These are phyloP conservation scores for Begonia masoniana DNA, from an alignment of 306 rosid genomes.

Conservation along the genomic window DNA sequence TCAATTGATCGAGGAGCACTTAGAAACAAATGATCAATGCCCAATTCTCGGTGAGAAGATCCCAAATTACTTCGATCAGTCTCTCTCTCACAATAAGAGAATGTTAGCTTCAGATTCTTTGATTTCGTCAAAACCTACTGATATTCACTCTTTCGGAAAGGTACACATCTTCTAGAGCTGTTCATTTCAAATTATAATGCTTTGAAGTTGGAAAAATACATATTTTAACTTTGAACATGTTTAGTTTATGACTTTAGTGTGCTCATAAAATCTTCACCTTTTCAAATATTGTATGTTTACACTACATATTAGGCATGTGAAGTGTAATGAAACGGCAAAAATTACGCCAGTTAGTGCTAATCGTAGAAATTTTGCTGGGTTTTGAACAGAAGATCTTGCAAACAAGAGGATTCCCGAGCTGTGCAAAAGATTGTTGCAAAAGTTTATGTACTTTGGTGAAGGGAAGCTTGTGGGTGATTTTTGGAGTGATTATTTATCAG, in stretches of 20 bases:
- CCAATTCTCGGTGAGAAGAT: constrained; percentile 32
- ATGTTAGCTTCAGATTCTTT: constrained; percentile 15
- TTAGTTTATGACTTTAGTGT: too few species aligned
- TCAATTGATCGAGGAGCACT: constrained; percentile 25
- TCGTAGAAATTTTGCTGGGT: neutral
- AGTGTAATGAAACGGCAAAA: too few species aligned
- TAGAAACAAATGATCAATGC: constrained; percentile 44
- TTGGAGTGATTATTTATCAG: constrained; percentile 36
- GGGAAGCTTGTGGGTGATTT: constrained; percentile 39
- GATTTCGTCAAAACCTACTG: constrained; percentile 19
- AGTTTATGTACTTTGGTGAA: constrained; percentile 23
- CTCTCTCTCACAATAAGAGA: constrained; percentile 18
- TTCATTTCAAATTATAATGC: neutral
- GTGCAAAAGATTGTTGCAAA: constrained; percentile 17
- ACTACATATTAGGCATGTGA: too few species aligned
- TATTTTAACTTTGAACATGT: neutral
- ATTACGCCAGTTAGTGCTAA: too few species aligned
- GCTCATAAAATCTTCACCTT: neutral
- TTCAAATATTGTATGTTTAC: constrained; percentile 7
- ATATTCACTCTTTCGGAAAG: constrained; percentile 27
- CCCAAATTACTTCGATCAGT: constrained; percentile 19
- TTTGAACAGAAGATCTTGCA: constrained; percentile 29
- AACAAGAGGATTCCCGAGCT: constrained; percentile 15
- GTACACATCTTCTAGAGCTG: constrained; percentile 20
- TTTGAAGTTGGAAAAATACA: neutral